Evolutionary conservation across 306 rosid genomes (phyloP).

Genomic region (Trifolium dubium): DNA sequence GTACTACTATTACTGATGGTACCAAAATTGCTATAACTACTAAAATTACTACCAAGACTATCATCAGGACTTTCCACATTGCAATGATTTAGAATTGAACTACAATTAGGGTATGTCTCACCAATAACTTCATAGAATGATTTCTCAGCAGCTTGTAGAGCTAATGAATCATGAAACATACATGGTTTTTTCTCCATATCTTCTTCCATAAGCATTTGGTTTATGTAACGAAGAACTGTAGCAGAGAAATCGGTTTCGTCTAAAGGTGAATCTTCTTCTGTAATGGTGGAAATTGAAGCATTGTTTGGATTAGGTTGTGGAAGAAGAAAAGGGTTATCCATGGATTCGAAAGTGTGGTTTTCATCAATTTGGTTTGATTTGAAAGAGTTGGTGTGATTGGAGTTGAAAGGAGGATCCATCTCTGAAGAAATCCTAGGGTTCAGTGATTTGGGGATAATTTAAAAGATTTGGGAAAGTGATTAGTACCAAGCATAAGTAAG

Average conservation of each 20-base stretch:
- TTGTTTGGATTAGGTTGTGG: conserved; percentile 35
- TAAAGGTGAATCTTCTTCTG: conserved; percentile 17
- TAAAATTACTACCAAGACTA: conserved; percentile 32
- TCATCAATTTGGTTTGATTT: conserved; percentile 21
- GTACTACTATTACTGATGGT: conserved; percentile 30
- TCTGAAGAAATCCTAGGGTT: conserved; percentile 31
- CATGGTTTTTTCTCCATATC: conserved; percentile 53
- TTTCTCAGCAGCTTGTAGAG: conserved; percentile 72
- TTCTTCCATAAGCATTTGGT: conserved; percentile 84
- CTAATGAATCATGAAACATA: conserved; percentile 67
- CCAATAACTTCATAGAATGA: conserved; percentile 66
- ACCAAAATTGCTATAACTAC: conserved; percentile 40
- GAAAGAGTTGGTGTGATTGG: conserved; percentile 34
- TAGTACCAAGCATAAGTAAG: too few relatives aligned
- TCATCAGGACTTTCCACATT: conserved; percentile 51
- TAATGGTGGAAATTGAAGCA: not conserved
- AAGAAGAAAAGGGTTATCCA: conserved; percentile 31
- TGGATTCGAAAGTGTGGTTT: conserved; percentile 37
- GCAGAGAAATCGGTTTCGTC: conserved; percentile 33
- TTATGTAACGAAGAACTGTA: conserved; percentile 62
- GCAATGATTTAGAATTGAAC: conserved; percentile 33
- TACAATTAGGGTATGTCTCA: conserved; percentile 45
- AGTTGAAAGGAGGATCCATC: conserved; percentile 47
- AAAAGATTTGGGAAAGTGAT: too few relatives aligned
- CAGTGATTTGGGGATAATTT: not conserved